These are phyloP conservation scores for Alternaria alternata DNA, from an alignment of 2,329 filamentous ascomycete genomes.

Conservation along the genomic window DNA sequence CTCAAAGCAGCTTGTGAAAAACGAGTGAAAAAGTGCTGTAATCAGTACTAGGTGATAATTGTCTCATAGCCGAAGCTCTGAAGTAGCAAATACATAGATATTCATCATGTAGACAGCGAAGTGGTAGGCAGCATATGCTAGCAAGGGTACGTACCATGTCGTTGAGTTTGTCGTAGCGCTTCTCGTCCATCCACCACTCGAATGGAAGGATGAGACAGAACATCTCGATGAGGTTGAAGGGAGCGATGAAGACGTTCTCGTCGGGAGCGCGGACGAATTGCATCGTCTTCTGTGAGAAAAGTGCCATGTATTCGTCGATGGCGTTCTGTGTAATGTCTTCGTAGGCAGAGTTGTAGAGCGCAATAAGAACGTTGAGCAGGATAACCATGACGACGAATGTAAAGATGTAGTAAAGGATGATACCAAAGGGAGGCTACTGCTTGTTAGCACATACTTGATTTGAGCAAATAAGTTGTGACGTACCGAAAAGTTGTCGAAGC, in stretches of 20 bases:
- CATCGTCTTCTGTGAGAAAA: conserved; percentile 94
- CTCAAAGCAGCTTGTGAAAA: neutral
- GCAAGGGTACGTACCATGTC: conserved; percentile 61
- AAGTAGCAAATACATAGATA: conserved; percentile 99
- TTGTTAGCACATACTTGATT: conserved; percentile 11
- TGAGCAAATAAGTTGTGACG: conserved; percentile 4
- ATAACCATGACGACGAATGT: conserved; percentile 97
- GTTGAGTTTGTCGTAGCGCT: conserved; percentile 80
- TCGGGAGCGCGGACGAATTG: conserved; percentile 96
- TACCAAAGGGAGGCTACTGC: conserved; percentile 77
- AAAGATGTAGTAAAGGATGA: conserved; percentile 96
- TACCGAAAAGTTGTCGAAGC: conserved; percentile 84
- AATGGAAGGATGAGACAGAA: conserved; percentile 79
- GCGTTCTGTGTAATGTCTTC: conserved; percentile 93
- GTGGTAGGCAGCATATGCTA: neutral
- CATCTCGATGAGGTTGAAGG: conserved; percentile 93
- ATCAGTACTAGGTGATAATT: conserved; percentile 91
- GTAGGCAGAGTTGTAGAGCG: conserved; percentile 95
- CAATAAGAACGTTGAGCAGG: conserved; percentile 94
- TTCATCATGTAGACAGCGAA: conserved; percentile 76
- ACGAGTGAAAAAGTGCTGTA: conserved; percentile 25
- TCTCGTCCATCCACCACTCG: conserved; percentile 92
- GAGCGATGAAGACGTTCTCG: conserved; percentile 97
- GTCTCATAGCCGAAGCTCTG: conserved; percentile 99
- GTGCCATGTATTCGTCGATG: conserved; percentile 91